phyloP scores from a whole-genome alignment of 2,329 filamentous ascomycete species.

The Amphichorda felina region DNA sequence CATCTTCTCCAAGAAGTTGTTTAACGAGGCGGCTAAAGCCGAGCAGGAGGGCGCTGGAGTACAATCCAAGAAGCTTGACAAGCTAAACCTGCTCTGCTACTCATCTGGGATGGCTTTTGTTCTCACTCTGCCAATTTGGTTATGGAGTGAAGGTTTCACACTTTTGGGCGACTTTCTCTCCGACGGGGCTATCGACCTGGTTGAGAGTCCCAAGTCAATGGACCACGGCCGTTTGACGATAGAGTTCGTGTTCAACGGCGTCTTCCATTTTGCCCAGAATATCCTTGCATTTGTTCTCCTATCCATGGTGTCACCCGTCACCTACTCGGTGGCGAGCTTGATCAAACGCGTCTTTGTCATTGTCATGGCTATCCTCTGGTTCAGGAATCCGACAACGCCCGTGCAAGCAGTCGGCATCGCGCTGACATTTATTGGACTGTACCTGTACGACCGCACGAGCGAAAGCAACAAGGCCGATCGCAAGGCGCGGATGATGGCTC shows the following conservation, averaged over 20 bases:
- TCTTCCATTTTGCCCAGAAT: conserved; percentile 93
- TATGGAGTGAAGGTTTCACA: conserved; percentile 75
- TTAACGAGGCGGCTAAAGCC: conserved; percentile 82
- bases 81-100: conserved; percentile 92
- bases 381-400: conserved; percentile 75
- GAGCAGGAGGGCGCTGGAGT: conserved; percentile 58
- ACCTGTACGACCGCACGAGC: conserved; percentile 88
- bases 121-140: conserved; percentile 82
- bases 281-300: conserved; percentile 88
- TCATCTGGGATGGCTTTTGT: conserved; percentile 90
- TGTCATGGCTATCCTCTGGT: conserved; percentile 90
- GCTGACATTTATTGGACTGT: conserved; percentile 84
- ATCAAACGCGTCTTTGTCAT: conserved; percentile 98
- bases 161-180: conserved; percentile 68
- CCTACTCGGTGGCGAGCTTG: conserved; percentile 89
- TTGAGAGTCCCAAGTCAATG: conserved; percentile 50
- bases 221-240: conserved; percentile 61
- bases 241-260: conserved; percentile 96
- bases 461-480: conserved; percentile 81
- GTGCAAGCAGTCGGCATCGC: conserved; percentile 76
- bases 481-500: conserved; percentile 55
- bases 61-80: conserved; percentile 74
- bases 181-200: conserved; percentile 63
- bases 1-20: conserved; percentile 95
- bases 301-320: conserved; percentile 89